These are phyloP conservation scores for Lipomyces spencermartinsiae DNA, from an alignment of 805 yeast genomes.

Conservation along the genomic window DNA sequence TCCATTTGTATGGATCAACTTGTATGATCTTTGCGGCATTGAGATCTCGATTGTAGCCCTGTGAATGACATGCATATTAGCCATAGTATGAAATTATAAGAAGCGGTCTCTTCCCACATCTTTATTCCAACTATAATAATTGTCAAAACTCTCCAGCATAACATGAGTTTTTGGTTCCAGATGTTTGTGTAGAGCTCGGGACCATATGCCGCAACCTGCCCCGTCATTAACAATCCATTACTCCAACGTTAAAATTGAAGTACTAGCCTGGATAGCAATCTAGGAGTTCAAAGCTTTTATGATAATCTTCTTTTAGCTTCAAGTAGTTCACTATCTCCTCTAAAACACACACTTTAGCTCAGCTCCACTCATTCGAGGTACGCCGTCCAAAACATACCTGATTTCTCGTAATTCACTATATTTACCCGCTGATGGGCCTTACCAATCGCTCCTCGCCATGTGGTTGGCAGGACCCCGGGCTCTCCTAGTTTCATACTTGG, in stretches of 20 bases:
- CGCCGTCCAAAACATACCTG: slow-evolving; percentile 9
- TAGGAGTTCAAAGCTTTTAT: slow-evolving; percentile 44
- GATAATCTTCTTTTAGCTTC: slow-evolving; percentile 49
- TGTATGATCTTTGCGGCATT: slow-evolving; percentile 37
- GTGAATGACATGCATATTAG: slow-evolving; percentile 16
- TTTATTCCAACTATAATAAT: slow-evolving; percentile 41
- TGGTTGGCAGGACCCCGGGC: background rate
- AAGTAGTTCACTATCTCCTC: slow-evolving; percentile 55
- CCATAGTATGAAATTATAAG: slow-evolving; percentile 7
- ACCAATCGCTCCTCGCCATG: slow-evolving; percentile 2
- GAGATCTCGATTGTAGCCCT: slow-evolving; percentile 25
- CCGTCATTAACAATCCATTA: background rate
- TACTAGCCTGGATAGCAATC: slow-evolving; percentile 45
- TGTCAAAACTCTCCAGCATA: slow-evolving; percentile 60
- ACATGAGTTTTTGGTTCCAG: slow-evolving; percentile 69
- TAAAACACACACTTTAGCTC: slow-evolving; percentile 30
- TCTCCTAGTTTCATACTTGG: background rate
- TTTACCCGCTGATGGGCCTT: slow-evolving; percentile 33
- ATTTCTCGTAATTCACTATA: slow-evolving; percentile 41
- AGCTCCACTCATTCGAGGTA: slow-evolving; percentile 39
- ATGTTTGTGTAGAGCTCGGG: slow-evolving; percentile 65
- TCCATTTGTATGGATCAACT: slow-evolving; percentile 74
- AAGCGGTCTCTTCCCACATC: background rate
- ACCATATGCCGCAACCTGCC: slow-evolving; percentile 61
- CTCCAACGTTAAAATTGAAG: background rate